These are phyloP conservation scores for Rhododendron ferrugineum DNA, from an alignment of 148 eudicot species.

Conservation along the genomic window DNA sequence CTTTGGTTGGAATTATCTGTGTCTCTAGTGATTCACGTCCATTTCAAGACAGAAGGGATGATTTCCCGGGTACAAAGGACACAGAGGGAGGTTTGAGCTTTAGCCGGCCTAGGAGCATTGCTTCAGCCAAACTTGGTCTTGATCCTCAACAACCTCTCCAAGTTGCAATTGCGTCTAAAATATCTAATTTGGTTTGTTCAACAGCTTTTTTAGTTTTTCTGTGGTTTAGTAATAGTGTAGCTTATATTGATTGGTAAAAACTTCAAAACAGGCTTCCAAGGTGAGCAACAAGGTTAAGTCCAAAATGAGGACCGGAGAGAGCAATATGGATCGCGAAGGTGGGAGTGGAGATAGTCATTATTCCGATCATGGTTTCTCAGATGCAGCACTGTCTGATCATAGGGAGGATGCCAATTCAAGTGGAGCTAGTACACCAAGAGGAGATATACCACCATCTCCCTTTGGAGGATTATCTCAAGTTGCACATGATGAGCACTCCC, in stretches of 20 bases:
- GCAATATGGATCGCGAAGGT: constrained; percentile 44
- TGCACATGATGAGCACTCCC: constrained; percentile 29
- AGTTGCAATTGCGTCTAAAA: constrained; percentile 74
- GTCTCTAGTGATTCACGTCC: constrained; percentile 62
- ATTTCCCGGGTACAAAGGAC: constrained; percentile 19
- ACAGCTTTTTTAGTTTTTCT: constrained; percentile 8
- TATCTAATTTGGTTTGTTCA: constrained; percentile 74
- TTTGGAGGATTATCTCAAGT: constrained; percentile 48
- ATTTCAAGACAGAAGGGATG: constrained; percentile 35
- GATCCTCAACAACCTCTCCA: constrained; percentile 93
- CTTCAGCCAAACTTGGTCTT: constrained; percentile 71
- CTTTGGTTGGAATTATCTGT: constrained; percentile 65
- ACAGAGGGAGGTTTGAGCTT: constrained; percentile 33
- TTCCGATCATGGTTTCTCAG: constrained; percentile 55
- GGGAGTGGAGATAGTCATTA: constrained; percentile 69
- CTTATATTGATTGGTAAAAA: constrained; percentile 29
- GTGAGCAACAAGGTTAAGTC: constrained; percentile 91
- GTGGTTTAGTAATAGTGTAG: neutral
- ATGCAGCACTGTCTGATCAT: constrained; percentile 43
- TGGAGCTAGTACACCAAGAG: constrained; percentile 81
- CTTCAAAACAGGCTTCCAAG: constrained; percentile 65
- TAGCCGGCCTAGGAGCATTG: constrained; percentile 36
- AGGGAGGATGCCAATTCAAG: constrained; percentile 81
- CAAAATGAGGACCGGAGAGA: constrained; percentile 67
- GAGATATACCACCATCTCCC: constrained; percentile 50